Conservation (phyloP, 805 yeast species). For the Metschnikowia vanudenii region DNA sequence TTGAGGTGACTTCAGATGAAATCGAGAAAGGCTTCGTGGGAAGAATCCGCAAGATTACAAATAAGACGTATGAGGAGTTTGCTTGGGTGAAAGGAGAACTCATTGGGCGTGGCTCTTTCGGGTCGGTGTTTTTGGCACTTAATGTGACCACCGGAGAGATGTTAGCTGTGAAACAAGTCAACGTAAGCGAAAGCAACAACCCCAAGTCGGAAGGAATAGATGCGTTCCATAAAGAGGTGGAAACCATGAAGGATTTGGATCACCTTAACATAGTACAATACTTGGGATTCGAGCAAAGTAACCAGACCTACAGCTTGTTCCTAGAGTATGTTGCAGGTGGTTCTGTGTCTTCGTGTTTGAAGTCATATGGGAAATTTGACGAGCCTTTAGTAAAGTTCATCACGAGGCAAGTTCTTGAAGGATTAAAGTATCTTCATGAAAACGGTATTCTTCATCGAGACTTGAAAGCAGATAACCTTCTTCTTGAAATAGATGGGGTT, state of each 20-base stretch:
- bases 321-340: constrained; percentile 98
- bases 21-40: constrained; percentile 63
- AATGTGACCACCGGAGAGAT: constrained; percentile 97
- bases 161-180: constrained; percentile 97
- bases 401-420: constrained; percentile 76
- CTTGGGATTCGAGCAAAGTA: constrained; percentile 82
- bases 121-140: constrained; percentile 85
- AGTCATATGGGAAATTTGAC: constrained; percentile 81
- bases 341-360: constrained; percentile 81
- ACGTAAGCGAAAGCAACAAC: constrained; percentile 35
- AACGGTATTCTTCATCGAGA: constrained; percentile 90
- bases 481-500: constrained; percentile 87
- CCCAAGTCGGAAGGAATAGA: constrained; percentile 61
- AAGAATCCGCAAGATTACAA: constrained; percentile 56
- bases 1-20: constrained; percentile 80
- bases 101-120: constrained; percentile 96
- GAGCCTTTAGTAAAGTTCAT: constrained; percentile 71
- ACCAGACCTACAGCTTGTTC: constrained; percentile 77
- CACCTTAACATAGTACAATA: constrained; percentile 95
- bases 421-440: constrained; percentile 83
- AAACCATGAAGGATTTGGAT: constrained; percentile 89
- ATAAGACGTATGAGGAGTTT: constrained; percentile 75
- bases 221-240: constrained; percentile 86
- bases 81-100: constrained; percentile 98
- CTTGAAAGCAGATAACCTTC: constrained; percentile 87